Conservation (phyloP, 768 basidiomycete genomes). For the Tylopilus sp. region DNA sequence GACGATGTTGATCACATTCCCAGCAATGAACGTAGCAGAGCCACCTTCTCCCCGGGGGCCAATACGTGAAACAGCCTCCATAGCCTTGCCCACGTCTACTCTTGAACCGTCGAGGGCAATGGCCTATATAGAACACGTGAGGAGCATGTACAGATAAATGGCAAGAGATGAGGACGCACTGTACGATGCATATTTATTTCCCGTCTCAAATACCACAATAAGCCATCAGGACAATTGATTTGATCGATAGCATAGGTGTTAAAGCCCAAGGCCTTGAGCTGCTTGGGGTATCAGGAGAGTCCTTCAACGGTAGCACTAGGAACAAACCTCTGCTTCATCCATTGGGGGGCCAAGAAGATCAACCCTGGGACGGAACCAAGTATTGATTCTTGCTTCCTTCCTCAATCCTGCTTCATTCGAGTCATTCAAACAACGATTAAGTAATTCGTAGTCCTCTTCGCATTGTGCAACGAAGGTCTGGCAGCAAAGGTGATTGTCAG, state of each 20-base stretch:
- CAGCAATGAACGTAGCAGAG: conserved; percentile 66
- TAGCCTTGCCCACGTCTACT: conserved; percentile 54
- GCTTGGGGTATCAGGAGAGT: conserved; percentile 4
- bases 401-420: conserved; percentile 47
- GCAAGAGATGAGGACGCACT: conserved; percentile 43
- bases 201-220: conserved; percentile 66
- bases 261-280: conserved; percentile 66
- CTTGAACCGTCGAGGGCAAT: conserved; percentile 49
- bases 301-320: not conserved
- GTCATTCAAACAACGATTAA: conserved; percentile 72
- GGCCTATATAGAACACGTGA: conserved; percentile 42
- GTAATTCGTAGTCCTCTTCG: conserved; percentile 70
- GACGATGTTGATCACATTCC: conserved; percentile 55
- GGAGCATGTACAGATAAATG: not conserved
- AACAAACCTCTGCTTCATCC: conserved; percentile 53
- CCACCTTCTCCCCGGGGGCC: conserved; percentile 41
- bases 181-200: conserved; percentile 68
- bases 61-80: conserved; percentile 53
- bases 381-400: conserved; percentile 52
- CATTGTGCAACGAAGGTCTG: conserved; percentile 87
- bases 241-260: conserved; percentile 84
- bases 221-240: conserved; percentile 69
- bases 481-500: not conserved
- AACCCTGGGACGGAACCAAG: conserved; percentile 59
- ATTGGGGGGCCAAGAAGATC: conserved; percentile 50